phyloP scores from a whole-genome alignment of 331 rosid species.

The Telfairia occidentalis region DNA sequence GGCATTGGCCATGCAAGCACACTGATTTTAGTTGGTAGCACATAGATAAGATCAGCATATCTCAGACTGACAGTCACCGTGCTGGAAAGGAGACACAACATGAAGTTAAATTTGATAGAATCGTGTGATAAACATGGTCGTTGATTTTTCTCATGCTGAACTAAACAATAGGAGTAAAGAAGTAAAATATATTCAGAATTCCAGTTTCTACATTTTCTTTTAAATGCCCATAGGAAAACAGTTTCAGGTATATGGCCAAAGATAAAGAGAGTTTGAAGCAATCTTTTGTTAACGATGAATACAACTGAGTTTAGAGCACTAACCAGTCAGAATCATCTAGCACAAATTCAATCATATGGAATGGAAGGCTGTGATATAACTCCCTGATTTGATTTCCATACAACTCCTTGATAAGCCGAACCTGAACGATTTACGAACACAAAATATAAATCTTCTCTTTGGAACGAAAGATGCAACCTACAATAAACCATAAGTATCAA shows the following conservation, averaged over 20 bases:
- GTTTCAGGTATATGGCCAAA: background rate
- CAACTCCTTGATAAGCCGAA: slow-evolving; percentile 82
- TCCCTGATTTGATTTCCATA: slow-evolving; percentile 81
- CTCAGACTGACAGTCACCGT: slow-evolving; percentile 76
- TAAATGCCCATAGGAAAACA: background rate
- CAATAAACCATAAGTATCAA: background rate
- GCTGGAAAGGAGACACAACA: slow-evolving; percentile 38
- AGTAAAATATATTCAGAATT: background rate
- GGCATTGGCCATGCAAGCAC: slow-evolving; percentile 74
- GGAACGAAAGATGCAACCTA: background rate
- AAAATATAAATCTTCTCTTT: background rate
- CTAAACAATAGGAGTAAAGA: no score
- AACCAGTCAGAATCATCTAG: slow-evolving; percentile 71
- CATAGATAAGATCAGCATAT: slow-evolving; percentile 62
- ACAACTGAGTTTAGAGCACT: slow-evolving; percentile 23
- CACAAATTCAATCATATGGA: slow-evolving; percentile 57
- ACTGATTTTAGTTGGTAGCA: slow-evolving; percentile 58
- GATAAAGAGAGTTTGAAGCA: background rate
- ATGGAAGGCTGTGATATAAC: slow-evolving; percentile 76
- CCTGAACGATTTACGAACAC: slow-evolving; percentile 34
- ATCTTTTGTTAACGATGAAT: background rate
- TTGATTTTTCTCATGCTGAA: no score
- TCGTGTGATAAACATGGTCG: background rate
- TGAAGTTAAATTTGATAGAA: background rate
- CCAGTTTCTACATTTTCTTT: background rate